Conservation (phyloP, 169 alveolate species). For the Eimeria brunetti region DNA sequence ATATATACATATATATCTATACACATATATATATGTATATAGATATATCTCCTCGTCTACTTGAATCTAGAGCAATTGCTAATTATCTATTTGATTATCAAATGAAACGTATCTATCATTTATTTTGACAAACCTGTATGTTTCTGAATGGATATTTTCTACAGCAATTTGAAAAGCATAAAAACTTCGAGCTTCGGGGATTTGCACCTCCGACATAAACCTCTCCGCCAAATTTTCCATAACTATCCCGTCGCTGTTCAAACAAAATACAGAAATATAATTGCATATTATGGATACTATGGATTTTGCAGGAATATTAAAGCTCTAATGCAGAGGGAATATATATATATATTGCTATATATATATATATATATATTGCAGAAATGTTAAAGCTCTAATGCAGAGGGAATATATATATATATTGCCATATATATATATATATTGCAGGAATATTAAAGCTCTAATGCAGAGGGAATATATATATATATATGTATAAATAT, state of each 20-base stretch:
- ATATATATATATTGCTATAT: not conserved
- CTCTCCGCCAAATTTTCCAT: slow-evolving; percentile 97
- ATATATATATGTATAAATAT: not conserved
- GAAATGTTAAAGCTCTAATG: not conserved
- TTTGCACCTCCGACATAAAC: slow-evolving; percentile 96
- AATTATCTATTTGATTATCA: too few relatives aligned
- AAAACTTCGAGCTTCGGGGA: slow-evolving; percentile 98
- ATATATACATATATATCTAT: too few relatives aligned
- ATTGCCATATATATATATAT: too few relatives aligned
- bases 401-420: not conserved
- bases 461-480: not conserved
- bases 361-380: too few relatives aligned
- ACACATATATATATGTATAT: too few relatives aligned
- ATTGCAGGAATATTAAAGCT: not conserved
- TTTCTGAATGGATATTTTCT: slow-evolving; percentile 99
- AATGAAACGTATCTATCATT: slow-evolving; percentile 85
- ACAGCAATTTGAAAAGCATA: slow-evolving; percentile 98
- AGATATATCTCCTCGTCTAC: too few relatives aligned
- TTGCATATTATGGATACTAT: not conserved
- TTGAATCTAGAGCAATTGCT: not conserved
- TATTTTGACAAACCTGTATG: slow-evolving; percentile 88
- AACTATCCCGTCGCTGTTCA: slow-evolving; percentile 99
- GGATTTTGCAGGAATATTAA: not conserved
- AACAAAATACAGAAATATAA: not conserved
- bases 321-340: not conserved